phyloP scores from a whole-genome alignment of 371 early-diverging fungal species.

The Choanephora cucurbitarum region DNA sequence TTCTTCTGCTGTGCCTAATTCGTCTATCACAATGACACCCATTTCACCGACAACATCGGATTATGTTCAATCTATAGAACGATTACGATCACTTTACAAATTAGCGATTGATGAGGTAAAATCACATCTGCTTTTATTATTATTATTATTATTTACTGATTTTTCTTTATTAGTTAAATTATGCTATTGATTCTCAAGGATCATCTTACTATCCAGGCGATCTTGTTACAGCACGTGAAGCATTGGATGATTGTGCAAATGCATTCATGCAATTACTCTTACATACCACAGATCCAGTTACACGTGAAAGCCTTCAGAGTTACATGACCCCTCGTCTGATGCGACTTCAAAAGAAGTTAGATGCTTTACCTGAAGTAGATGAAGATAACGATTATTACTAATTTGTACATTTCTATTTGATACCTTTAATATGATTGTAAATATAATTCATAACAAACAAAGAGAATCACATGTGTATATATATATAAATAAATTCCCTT shows the following conservation, averaged over 20 bases:
- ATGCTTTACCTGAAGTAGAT: slow-evolving; percentile 24
- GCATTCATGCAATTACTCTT: slow-evolving; percentile 29
- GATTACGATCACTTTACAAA: slow-evolving; percentile 15
- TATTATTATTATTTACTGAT: neutral
- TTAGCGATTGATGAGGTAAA: slow-evolving; percentile 30
- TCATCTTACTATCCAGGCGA: slow-evolving; percentile 46
- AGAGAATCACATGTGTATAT: too few relatives aligned
- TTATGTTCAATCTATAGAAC: slow-evolving; percentile 11
- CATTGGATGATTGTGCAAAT: slow-evolving; percentile 32
- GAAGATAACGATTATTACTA: slow-evolving; percentile 2
- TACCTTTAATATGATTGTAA: too few relatives aligned
- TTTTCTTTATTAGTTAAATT: slow-evolving; percentile 24
- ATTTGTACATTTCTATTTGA: too few relatives aligned
- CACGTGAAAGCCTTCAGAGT: slow-evolving; percentile 31
- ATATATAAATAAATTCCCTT: too few relatives aligned
- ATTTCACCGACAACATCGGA: neutral
- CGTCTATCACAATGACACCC: too few relatives aligned
- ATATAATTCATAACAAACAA: too few relatives aligned
- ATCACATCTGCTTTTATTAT: neutral
- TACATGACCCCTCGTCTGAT: slow-evolving; percentile 30
- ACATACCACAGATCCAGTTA: slow-evolving; percentile 18
- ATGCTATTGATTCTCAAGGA: slow-evolving; percentile 44
- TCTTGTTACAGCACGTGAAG: slow-evolving; percentile 40
- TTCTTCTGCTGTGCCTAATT: neutral
- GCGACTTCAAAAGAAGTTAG: slow-evolving; percentile 27